Base-by-base conservation (phyloP, 768 basidiomycete species). In the Russula sp. region DNA sequence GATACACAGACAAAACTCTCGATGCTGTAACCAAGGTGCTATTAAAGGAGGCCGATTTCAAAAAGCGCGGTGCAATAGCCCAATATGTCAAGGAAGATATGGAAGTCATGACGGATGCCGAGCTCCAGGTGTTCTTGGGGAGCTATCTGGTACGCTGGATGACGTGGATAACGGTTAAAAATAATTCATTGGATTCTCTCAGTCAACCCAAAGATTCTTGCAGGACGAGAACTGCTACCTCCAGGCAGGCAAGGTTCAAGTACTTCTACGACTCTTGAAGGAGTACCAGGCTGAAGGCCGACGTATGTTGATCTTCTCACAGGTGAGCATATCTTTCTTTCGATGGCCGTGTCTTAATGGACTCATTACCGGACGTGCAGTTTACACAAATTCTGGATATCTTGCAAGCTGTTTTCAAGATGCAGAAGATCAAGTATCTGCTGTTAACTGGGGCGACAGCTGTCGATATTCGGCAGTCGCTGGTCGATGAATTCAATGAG, bases 311-410 rank as follows among this genome's bases (percentile, higher is more conserved):
- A 86, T 99, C 46, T 99, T 99, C 74, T 97, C 93, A 35, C 96
- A 98, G 81, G 93, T 90, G 64, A 59, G 79, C 25, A 16, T 38
- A 38, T 49, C 6, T 38, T 35, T 49, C 6, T 18, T 29, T 6
- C 25, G 43, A 14, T 18, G 13, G 29, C 25, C 20, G 29, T 29
- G 18, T 32, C 16, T 39, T 43, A 16, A 39, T 13, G n/a, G 7
- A n/a, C 32, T 18, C 47, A 47, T 32, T 32, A 52, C 13, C 16
- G 1, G 25, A 18, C 49, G 35, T 22, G 2, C 67, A 97, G 92
- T 98, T 99, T 74, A 95, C 93, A 8, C 93, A 96, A 78, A 86
- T 98, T 51, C 80, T 99, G 53, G 93, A 98, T 71, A 96, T 98
- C 66, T 79, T 99, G 10, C 86, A 93, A 76, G 82, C 83, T 36